Evolutionary conservation across 495 filamentous ascomycete genomes (phyloP).

Genomic region (Talaromyces trachyspermus): DNA sequence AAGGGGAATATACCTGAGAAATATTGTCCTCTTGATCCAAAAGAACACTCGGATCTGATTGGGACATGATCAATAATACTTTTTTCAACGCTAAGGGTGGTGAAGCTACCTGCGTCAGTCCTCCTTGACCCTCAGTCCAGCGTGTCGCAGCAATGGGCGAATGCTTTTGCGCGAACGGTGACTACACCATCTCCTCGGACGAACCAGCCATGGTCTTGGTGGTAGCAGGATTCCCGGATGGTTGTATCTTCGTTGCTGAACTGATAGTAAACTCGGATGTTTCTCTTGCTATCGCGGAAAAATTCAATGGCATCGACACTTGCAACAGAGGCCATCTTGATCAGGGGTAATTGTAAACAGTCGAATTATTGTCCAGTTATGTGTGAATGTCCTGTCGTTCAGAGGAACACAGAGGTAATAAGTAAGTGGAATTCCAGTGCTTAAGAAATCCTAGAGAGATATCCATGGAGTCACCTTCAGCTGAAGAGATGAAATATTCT

Average conservation of each 20-base stretch:
- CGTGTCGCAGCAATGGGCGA: not conserved
- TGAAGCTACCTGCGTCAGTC: not conserved
- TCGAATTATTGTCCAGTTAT: no score
- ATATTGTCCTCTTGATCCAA: not conserved
- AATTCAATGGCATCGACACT: not conserved
- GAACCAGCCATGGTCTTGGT: not conserved
- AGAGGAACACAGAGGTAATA: no score
- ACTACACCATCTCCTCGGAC: not conserved
- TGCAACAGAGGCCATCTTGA: not conserved
- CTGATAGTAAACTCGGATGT: not conserved
- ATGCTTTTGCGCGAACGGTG: not conserved
- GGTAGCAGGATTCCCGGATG: not conserved
- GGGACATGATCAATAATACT: no score
- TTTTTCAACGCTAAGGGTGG: no score
- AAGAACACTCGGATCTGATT: not conserved
- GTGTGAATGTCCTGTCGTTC: no score
- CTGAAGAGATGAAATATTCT: no score
- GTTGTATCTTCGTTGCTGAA: not conserved
- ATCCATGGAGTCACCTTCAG: no score
- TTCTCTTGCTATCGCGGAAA: not conserved
- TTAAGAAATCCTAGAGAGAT: no score
- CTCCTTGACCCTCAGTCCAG: not conserved
- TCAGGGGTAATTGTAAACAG: no score
- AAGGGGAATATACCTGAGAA: not conserved
- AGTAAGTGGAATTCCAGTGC: no score